Evolutionary conservation across 306 rosid species (phyloP).

Genomic region (Purshia tridentata): DNA sequence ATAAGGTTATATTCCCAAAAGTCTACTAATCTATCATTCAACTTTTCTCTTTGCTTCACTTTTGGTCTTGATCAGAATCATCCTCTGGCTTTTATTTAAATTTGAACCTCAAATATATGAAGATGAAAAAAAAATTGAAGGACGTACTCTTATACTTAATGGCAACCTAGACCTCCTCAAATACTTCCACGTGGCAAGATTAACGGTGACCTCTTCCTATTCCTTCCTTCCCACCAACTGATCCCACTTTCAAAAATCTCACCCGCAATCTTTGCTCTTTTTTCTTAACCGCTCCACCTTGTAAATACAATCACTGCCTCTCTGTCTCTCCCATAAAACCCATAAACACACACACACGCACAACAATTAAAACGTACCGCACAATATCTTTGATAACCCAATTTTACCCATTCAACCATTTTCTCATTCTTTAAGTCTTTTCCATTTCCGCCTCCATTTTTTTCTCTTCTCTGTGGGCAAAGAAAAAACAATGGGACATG

Average conservation of each 20-base stretch:
- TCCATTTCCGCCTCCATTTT: slow-evolving; percentile 9
- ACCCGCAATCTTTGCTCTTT: slow-evolving; percentile 54
- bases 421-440: slow-evolving; percentile 24
- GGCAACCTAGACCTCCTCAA: slow-evolving; percentile 12
- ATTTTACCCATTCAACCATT: slow-evolving; percentile 22
- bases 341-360: slow-evolving; percentile 10
- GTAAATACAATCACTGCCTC: slow-evolving; percentile 18
- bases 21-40: too few species aligned
- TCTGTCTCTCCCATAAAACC: slow-evolving; percentile 15
- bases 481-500: slow-evolving; percentile 41
- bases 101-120: slow-evolving; percentile 8
- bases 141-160: slow-evolving; percentile 11
- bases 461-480: slow-evolving; percentile 17
- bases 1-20: too few species aligned
- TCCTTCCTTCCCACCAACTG: slow-evolving; percentile 48
- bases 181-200: slow-evolving; percentile 43
- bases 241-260: slow-evolving; percentile 51
- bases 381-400: slow-evolving; percentile 33
- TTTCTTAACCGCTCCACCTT: slow-evolving; percentile 70
- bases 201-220: slow-evolving; percentile 37
- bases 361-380: slow-evolving; percentile 11
- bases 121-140: slow-evolving; percentile 13
- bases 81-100: neutral
- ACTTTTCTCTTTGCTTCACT: too few species aligned
- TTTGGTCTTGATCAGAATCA: too few species aligned